A percentile compares a stretch with the other conserved stretches of the same genome.
Conservation (phyloP, 1,284 basidiomycete species). For the Boletus smithii region DNA sequence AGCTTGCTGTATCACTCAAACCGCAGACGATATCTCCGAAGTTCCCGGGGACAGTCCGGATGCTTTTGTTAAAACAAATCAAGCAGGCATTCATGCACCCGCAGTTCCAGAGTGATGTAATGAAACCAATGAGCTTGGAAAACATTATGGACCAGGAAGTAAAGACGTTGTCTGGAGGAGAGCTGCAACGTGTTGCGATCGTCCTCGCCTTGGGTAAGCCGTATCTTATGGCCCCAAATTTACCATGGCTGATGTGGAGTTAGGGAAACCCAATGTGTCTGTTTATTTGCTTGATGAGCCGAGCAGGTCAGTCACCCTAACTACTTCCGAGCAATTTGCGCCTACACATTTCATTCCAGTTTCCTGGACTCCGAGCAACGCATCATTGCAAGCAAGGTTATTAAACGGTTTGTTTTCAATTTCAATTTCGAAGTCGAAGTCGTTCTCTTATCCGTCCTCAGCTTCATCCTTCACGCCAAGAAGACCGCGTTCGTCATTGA, state of each 20-base stretch:
- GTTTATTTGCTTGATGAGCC: constrained; percentile 90
- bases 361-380: constrained; percentile 98
- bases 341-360: constrained; percentile 39
- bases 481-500: constrained; percentile 97
- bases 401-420: constrained; percentile 68
- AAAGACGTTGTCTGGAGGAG: constrained; percentile 94
- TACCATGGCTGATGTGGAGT: constrained; percentile 7
- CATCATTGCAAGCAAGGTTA: constrained; percentile 95
- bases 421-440: background rate
- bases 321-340: background rate
- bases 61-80: constrained; percentile 91
- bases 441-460: constrained; percentile 26
- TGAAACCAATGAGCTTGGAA: constrained; percentile 95
- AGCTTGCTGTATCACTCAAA: constrained; percentile 85
- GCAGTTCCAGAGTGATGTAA: constrained; percentile 94
- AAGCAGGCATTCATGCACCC: constrained; percentile 94
- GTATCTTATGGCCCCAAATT: background rate
- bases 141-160: constrained; percentile 94
- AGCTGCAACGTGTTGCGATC: constrained; percentile 93
- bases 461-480: constrained; percentile 90
- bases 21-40: constrained; percentile 95
- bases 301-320: constrained; percentile 45
- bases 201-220: constrained; percentile 74
- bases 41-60: constrained; percentile 90
- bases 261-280: constrained; percentile 74